A percentile compares a stretch with the other conserved stretches of the same genome.
Evolutionary conservation across 176 grass and related monocot species (phyloP).

Genomic region (Carex parvula): DNA sequence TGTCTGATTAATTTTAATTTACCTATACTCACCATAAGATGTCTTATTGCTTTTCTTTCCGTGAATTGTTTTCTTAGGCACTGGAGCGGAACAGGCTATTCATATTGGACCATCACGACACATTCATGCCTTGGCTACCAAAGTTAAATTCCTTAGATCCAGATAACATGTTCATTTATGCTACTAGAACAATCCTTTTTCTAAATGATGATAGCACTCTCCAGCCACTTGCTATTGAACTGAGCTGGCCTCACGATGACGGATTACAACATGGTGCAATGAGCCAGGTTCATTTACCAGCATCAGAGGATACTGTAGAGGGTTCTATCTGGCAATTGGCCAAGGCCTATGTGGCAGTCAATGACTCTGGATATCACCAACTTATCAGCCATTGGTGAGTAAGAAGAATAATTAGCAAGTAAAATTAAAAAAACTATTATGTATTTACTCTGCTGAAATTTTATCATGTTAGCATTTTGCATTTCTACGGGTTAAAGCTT

Average conservation of each 20-base stretch:
- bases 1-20: not conserved
- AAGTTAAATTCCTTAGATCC: conserved; percentile 49
- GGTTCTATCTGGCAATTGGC: conserved; percentile 74
- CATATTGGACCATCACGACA: conserved; percentile 90
- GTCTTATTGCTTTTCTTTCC: not conserved
- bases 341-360: conserved; percentile 81
- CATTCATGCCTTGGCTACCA: conserved; percentile 67
- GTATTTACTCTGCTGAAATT: not conserved
- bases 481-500: not conserved
- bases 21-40: not conserved
- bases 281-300: conserved; percentile 67
- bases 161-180: conserved; percentile 61
- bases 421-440: not conserved
- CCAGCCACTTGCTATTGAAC: conserved; percentile 68
- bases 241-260: conserved; percentile 47
- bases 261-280: conserved; percentile 30
- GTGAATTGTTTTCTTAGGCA: conserved; percentile 33
- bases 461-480: not conserved
- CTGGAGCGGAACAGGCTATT: conserved; percentile 46
- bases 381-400: conserved; percentile 82
- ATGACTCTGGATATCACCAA: conserved; percentile 82
- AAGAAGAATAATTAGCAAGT: not conserved
- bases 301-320: conserved; percentile 31
- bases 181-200: conserved; percentile 68
- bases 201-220: conserved; percentile 52